These are phyloP conservation scores for Lactuca sativa DNA, from an alignment of 129 eudicot species.

Conservation along the genomic window DNA sequence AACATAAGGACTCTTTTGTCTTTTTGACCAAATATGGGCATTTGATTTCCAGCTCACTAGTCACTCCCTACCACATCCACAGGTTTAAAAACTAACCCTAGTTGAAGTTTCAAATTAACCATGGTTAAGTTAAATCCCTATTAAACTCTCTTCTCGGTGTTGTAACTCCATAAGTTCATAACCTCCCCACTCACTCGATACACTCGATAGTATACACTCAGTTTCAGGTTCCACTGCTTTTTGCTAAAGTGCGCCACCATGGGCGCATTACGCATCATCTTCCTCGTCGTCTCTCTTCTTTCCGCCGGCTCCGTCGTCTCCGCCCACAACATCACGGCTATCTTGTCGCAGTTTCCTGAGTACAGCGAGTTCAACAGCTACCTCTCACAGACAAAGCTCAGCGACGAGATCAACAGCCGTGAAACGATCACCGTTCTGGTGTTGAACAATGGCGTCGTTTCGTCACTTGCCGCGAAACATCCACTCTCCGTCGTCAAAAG, in stretches of 20 bases:
- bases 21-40: constrained; percentile 33
- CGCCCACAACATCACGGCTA: constrained; percentile 36
- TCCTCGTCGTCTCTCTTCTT: constrained; percentile 22
- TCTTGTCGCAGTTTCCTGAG: constrained; percentile 30
- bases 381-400: constrained; percentile 36
- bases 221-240: constrained; percentile 13
- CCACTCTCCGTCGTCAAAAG: constrained; percentile 30
- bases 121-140: constrained; percentile 30
- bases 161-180: constrained; percentile 8
- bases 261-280: constrained; percentile 20
- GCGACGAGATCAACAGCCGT: constrained; percentile 42
- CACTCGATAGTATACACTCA: constrained; percentile 14
- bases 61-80: constrained; percentile 11
- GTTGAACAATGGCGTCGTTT: constrained; percentile 27
- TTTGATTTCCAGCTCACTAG: constrained; percentile 21
- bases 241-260: constrained; percentile 38
- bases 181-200: constrained; percentile 2
- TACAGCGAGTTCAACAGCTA: constrained; percentile 37
- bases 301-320: constrained; percentile 20
- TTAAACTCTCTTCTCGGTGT: constrained; percentile 28
- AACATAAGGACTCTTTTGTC: constrained; percentile 33
- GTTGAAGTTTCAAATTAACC: constrained; percentile 16
- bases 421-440: constrained; percentile 36
- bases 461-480: constrained; percentile 36
- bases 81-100: constrained; percentile 22